Evolutionary conservation across 2,329 filamentous ascomycete species (phyloP), one percentile per base, ranked within the genome.

Genomic region (Microsporum canis): DNA sequence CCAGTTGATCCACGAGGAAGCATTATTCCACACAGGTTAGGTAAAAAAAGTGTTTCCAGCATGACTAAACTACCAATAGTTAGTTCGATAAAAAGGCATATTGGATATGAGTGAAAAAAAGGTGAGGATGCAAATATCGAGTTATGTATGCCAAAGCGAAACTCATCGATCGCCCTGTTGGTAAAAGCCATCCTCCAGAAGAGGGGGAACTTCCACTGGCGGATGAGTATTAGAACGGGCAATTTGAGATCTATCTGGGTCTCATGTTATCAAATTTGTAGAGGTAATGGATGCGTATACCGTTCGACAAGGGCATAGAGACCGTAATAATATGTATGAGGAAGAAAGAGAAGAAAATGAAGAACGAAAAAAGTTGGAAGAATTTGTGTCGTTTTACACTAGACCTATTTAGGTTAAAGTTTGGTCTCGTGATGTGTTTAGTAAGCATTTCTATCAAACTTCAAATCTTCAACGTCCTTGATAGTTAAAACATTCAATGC

Each of bases 121-220:
- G 17, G n/a, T 3, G 0, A 29, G 14, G 27, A 14, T n/a, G 31
- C 5, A 36, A 34, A 36, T 36, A 49, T 7, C 5, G 5, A 8
- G 34, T 14, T 41, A 66, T 76, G 71, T 76, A 68, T 72, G 74
- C 75, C 73, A 76, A 71, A 75, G 75, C 75, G 75, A 77, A 77
- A 73, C 75, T 29, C 72, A 71, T 67, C 66, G 65, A 70, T 63
- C 59, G 57, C 51, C 51, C 51, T 36, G 7, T n/a, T 34, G 65
- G 57, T 63, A 62, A 63, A 61, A 41, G 55, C 47, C 3, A 39
- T 7, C 38, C 38, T 12, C 14, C 38, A 1, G 38, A 39, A 39
- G 38, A 39, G 38, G 3, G 59, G 49, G 59, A 64, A 59, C 62
- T 59, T 59, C 61, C 63, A 68, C 64, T 68, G 71, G 69, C 66